A percentile compares a stretch with the other conserved stretches of the same genome.
phyloP scores from a whole-genome alignment of 805 yeast genomes.

The Zygosaccharomyces lentus region DNA sequence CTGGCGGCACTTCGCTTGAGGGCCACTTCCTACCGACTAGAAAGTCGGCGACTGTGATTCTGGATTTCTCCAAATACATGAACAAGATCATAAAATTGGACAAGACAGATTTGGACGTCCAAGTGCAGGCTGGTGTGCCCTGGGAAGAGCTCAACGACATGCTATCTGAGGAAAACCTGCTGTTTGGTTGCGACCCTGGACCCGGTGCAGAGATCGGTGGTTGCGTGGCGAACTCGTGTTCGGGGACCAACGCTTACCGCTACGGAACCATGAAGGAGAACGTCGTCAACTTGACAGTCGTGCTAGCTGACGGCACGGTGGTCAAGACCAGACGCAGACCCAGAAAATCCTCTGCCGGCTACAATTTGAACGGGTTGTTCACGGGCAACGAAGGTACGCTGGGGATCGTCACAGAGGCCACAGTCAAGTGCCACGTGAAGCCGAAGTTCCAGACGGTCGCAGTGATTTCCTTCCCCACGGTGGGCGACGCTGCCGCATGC shows the following conservation, averaged over 20 bases:
- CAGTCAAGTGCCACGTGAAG: conserved; percentile 60
- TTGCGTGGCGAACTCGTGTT: conserved; percentile 70
- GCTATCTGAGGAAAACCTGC: conserved; percentile 43
- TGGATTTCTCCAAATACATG: conserved; percentile 57
- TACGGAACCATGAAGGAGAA: conserved; percentile 81
- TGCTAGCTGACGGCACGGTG: conserved; percentile 74
- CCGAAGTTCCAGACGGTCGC: conserved; percentile 66
- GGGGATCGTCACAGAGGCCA: conserved; percentile 75
- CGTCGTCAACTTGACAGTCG: conserved; percentile 64
- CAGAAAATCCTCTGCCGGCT: conserved; percentile 74
- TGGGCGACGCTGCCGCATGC: conserved; percentile 67
- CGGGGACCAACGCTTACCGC: conserved; percentile 74
- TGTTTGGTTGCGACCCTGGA: conserved; percentile 77
- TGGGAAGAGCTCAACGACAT: conserved; percentile 67
- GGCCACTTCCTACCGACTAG: conserved; percentile 77
- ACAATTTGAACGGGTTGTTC: conserved; percentile 69
- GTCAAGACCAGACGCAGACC: conserved; percentile 73
- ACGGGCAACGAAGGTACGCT: conserved; percentile 77
- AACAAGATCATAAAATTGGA: conserved; percentile 53
- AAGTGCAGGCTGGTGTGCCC: conserved; percentile 74
- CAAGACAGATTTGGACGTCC: conserved; percentile 62
- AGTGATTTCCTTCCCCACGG: conserved; percentile 60
- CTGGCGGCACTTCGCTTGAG: conserved; percentile 77
- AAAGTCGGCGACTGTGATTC: conserved; percentile 55
- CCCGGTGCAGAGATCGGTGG: conserved; percentile 82